phyloP scores from a whole-genome alignment of 164 flowering plant species.

The Vitis vinifera region DNA sequence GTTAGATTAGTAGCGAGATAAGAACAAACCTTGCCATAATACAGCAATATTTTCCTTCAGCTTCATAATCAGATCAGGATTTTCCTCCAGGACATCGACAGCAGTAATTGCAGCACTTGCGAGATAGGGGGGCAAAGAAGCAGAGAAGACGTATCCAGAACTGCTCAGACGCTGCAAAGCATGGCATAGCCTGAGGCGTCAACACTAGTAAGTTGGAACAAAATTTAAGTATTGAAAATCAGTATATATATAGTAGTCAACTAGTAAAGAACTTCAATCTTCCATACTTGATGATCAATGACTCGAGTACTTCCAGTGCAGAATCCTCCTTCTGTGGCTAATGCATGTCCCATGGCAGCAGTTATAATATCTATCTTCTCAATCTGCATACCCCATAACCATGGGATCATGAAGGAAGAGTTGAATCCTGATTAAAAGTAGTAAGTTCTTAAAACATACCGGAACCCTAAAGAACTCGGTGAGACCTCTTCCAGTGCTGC shows the following conservation, averaged over 20 bases:
- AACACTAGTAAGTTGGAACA: constrained; percentile 5
- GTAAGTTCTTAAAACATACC: constrained; percentile 42
- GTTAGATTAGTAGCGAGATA: neutral
- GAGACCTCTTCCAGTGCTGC: constrained; percentile 87
- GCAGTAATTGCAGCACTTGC: constrained; percentile 86
- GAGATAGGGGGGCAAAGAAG: constrained; percentile 96
- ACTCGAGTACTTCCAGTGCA: constrained; percentile 95
- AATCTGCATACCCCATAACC: constrained; percentile 44
- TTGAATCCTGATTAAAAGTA: constrained; percentile 9
- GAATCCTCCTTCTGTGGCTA: constrained; percentile 96
- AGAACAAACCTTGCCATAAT: constrained; percentile 66
- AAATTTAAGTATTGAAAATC: neutral
- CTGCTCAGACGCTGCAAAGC: constrained; percentile 83
- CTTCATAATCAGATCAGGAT: constrained; percentile 48
- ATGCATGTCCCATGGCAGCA: constrained; percentile 96
- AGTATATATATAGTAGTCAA: no score
- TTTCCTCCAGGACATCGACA: constrained; percentile 61
- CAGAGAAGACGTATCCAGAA: constrained; percentile 98
- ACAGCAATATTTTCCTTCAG: constrained; percentile 59
- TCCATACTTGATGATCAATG: constrained; percentile 88
- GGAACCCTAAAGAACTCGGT: constrained; percentile 78
- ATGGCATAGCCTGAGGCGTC: neutral
- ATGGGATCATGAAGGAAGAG: constrained; percentile 8
- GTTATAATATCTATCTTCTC: constrained; percentile 93
- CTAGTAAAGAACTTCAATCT: neutral